Percentiles rank a stretch among this genome's conserved stretches.
Conservation (phyloP, 2,329 filamentous ascomycete species). For the Clarireedia sp. region DNA sequence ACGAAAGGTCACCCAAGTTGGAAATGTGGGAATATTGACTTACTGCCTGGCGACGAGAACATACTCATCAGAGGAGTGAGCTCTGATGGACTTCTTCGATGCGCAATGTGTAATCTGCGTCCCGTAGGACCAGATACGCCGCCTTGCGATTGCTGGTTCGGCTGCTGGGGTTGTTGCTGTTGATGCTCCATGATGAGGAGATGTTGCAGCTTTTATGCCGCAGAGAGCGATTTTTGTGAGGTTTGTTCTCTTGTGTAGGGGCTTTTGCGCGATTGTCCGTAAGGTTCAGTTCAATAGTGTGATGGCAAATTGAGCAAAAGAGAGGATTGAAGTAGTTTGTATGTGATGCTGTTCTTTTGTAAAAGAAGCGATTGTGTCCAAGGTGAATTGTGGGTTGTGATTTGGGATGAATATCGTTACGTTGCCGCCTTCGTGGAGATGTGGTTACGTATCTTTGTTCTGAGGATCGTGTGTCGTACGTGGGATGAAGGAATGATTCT, state of each 20-base stretch:
- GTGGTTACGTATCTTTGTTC: not conserved
- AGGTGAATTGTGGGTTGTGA: constrained; percentile 27
- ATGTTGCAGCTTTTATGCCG: not conserved
- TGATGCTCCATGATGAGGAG: constrained; percentile 38
- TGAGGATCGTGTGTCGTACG: not conserved
- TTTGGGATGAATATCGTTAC: too few relatives aligned
- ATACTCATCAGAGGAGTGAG: constrained; percentile 96
- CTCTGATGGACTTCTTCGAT: constrained; percentile 94
- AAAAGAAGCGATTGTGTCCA: constrained; percentile 20
- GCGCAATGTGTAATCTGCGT: constrained; percentile 91
- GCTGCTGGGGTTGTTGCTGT: constrained; percentile 11
- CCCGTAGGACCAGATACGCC: constrained; percentile 67
- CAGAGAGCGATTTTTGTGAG: constrained; percentile 6
- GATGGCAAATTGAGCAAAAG: constrained; percentile 19
- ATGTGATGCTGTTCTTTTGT: not conserved
- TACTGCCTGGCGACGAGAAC: constrained; percentile 55
- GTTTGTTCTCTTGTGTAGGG: constrained; percentile 8
- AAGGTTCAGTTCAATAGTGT: not conserved
- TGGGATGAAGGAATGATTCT: constrained; percentile 1
- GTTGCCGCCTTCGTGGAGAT: not conserved
- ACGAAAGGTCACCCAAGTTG: constrained; percentile 20
- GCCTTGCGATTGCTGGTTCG: constrained; percentile 45
- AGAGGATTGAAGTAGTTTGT: constrained; percentile 23
- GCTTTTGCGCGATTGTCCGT: too few relatives aligned
- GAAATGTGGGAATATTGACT: constrained; percentile 32